Base-by-base conservation (phyloP, 495 filamentous ascomycete species). In the Penicillium samsonianum region DNA sequence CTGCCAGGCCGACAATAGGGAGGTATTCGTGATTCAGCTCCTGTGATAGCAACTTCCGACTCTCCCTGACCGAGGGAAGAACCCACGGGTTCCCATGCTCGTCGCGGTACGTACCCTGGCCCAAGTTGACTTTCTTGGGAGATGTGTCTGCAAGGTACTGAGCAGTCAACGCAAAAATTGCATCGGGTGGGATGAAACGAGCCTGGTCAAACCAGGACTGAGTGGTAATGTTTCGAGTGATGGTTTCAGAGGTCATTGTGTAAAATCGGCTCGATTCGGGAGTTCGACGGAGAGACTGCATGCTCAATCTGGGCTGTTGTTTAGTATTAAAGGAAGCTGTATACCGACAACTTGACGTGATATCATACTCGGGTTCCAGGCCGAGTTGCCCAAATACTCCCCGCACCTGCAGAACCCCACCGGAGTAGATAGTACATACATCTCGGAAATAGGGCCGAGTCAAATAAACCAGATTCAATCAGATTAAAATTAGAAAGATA, bases 61-160 rank as follows among this genome's bases (percentile, higher is more conserved):
- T 61, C 35, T 59, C 54, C 0, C 53, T 47, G 5, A 77, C 73
- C 0, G 72, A 66, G 0, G 73, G 68, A 2, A 78, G 63, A 10
- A 77, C 56, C 77, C 76, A 80, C 10, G 77, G 75, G 14, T 73
- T 63, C 1, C 67, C 75, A 45, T 73, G 48, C 22, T 68, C 64
- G 31, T 78, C 73, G 3, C 72, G 70, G 47, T 78, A 80, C 8
- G 72, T 65, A 9, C 73, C 69, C 28, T 70, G 67, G 16, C 73
- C 71, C 3, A 78, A 52, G 28, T 73, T 74, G 17, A 74, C 73
- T 40, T 75, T 75, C 9, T 63, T 45, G 1, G 67, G 64, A 43
- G 28, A 59, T 9, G 45, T n/a, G 53, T 75, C 71, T n/a, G 64
- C 58, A 1, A 59, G 19, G 35, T 75, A 77, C 50, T 65, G 51